These are phyloP conservation scores for Claviceps maximensis DNA, from an alignment of 2,329 filamentous ascomycete species.

Conservation along the genomic window DNA sequence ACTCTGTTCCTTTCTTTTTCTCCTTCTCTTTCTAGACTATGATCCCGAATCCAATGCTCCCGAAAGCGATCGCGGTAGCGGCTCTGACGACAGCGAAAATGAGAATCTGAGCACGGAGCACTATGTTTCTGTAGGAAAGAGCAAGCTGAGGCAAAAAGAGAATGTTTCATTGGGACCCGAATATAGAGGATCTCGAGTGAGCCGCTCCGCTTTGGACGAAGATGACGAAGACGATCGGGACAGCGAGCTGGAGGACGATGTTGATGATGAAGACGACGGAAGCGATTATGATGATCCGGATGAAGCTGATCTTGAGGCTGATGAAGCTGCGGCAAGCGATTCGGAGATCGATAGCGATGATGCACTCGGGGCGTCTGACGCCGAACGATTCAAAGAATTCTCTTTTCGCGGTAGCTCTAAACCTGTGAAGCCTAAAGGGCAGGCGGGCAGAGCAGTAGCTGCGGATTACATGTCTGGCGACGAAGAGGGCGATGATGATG, in stretches of 20 bases:
- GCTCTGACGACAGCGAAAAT: conserved; percentile 33
- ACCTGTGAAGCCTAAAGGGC: conserved; percentile 24
- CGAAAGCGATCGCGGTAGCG: conserved; percentile 41
- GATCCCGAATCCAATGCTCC: conserved; percentile 61
- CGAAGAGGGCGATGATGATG: conserved; percentile 24
- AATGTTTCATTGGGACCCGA: conserved; percentile 57
- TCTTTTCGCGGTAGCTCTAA: conserved; percentile 47
- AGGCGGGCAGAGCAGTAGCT: conserved; percentile 32
- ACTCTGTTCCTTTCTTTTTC: neutral
- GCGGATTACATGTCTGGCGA: conserved; percentile 44
- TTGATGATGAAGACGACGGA: conserved; percentile 32
- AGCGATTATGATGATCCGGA: conserved; percentile 45
- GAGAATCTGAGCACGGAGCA: conserved; percentile 65
- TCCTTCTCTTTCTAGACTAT: conserved; percentile 43
- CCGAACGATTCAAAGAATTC: conserved; percentile 67
- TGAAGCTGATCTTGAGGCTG: conserved; percentile 37
- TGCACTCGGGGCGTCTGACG: conserved; percentile 74
- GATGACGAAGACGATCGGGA: conserved; percentile 29
- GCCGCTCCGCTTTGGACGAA: conserved; percentile 50
- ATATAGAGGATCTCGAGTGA: conserved; percentile 68
- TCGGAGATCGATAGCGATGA: conserved; percentile 52
- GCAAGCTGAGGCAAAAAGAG: conserved; percentile 65
- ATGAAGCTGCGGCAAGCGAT: conserved; percentile 34
- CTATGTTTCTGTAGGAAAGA: conserved; percentile 72
- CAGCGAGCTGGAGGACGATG: conserved; percentile 19